Base-by-base conservation (phyloP, 352 stramenopile genomes). In the Stephanocyclus meneghinianus region DNA sequence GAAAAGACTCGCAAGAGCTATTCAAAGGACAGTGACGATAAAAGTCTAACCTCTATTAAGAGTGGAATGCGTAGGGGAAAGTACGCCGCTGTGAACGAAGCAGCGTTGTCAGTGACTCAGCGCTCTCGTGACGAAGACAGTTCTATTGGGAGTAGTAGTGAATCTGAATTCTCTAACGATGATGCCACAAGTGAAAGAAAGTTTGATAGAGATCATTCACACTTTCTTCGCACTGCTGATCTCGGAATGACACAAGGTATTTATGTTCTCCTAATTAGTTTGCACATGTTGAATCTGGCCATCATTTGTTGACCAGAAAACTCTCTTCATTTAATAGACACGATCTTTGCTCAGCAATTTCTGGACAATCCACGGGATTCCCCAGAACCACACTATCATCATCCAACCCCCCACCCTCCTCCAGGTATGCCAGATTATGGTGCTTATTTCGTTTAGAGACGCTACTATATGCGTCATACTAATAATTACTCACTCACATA, bases 171-270 rank as follows among this genome's bases (percentile, higher is more conserved):
- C 35, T 35, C 47, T 30, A 11, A 51, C 29, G 59, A 66, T 30
- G 26, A 66, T 53, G 15, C 2, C 35, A 16, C 9, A 6, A 10
- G 44, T 50, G 10, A 51, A 35, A 37, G 29, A 30, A 50, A 32
- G 37, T 83, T 83, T 42, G 55, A 84, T 64, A 63, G 83, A 30
- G 67, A 66, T 2, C 44, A 57, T 1, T 85, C 72, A 53, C 81
- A 83, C 26, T 91, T 85, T 74, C 44, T 91, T 5, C 63, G 86
- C 2, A 86, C 86, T 0, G 69, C 86, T 35, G 84, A 91, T 56
- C 61, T 91, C 26, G 81, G 74, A 42, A 69, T 91, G 53, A 85
- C 83, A 21, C 78, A 85, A 30, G 76, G 45, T 53, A 53, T 6
- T 6, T 6, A 53, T 6, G 0, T 21, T 9, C 8, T 48, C 8